Base-by-base conservation (phyloP, 495 filamentous ascomycete genomes). In the Lasiosphaeris hirsuta region DNA sequence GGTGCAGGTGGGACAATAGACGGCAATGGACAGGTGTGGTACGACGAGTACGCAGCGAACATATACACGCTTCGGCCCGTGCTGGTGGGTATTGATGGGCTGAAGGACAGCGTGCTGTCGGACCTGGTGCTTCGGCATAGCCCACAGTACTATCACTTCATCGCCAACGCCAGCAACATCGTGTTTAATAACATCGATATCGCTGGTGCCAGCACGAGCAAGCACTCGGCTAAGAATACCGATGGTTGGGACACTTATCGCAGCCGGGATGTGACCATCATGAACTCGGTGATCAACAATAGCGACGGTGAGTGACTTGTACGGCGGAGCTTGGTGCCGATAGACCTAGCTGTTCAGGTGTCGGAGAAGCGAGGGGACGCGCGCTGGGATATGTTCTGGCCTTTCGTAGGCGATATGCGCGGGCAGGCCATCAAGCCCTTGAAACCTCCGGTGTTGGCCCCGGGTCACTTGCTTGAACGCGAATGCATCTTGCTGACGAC, bases 161-260 rank as follows among this genome's bases (percentile, higher is more conserved):
- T 90, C 34, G 84, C 84, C 39, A 89, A 90, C 58, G 81, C 81
- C 44, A 81, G 78, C 7, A 78, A 89, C 69, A 76, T 90, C 7
- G 73, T 89, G 4, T 85, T 87, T 56, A 79, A 84, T 56, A 80
- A 85, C 37, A 83, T 90, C 66, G 73, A 83, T 63, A 89, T 90
- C 56, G 69, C 72, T 30, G 62, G 62, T n/a, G 49, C 8, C 13
- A 60, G 57, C 18, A 41, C 10, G 14, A 63, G 59, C 37, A 84
- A 76, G 61, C 67, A 71, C 18, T 75, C 80, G 56, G 66, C 69
- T 35, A 82, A 84, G 30, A 88, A 87, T 77, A 88, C 87, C 41
- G 86, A 88, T 68, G 85, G 84, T 40, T 87, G 84, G 86, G 86
- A 89, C 63, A 82, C 82, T 3, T 89, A 88, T 64, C 79, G 84